Evolutionary conservation across 257 asterid species (phyloP).

Genomic region (Nicotiana noctiflora): DNA sequence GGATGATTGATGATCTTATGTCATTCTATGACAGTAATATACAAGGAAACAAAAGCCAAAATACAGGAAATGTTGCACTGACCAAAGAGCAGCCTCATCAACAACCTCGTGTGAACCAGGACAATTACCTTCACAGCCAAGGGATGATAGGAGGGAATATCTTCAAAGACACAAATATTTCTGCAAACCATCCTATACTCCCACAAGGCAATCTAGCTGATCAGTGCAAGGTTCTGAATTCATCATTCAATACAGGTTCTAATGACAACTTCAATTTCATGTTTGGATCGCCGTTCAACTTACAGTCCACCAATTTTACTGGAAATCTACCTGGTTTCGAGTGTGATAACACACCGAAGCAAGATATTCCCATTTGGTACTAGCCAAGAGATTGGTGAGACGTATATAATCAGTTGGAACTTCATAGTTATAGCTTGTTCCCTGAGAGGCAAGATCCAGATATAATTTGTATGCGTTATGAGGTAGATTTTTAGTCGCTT

Average conservation of each 20-base stretch:
- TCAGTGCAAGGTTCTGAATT: conserved; percentile 31
- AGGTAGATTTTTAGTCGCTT: conserved; percentile 26
- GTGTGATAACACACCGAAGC: conserved; percentile 34
- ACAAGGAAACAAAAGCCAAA: conserved; percentile 33
- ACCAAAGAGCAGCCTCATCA: conserved; percentile 28
- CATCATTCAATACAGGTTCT: conserved; percentile 35
- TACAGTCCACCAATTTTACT: conserved; percentile 30
- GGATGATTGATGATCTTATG: conserved; percentile 60
- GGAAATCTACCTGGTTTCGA: conserved; percentile 33
- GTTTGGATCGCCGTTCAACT: conserved; percentile 43
- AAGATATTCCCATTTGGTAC: conserved; percentile 50
- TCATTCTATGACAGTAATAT: conserved; percentile 48
- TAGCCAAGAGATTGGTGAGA: conserved; percentile 13
- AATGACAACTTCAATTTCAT: conserved; percentile 38
- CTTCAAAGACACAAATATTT: conserved; percentile 32
- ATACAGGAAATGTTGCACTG: conserved; percentile 11
- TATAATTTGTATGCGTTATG: background rate
- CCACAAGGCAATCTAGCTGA: conserved; percentile 30
- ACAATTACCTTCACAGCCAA: conserved; percentile 32
- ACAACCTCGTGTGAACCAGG: conserved; percentile 30
- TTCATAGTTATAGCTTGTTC: background rate
- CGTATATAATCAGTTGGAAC: background rate
- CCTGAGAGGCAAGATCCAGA: background rate
- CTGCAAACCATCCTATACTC: conserved; percentile 22
- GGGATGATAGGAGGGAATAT: conserved; percentile 33